Evolutionary conservation across 2,329 filamentous ascomycete genomes (phyloP).

Genomic region (Orbilia brochopaga): DNA sequence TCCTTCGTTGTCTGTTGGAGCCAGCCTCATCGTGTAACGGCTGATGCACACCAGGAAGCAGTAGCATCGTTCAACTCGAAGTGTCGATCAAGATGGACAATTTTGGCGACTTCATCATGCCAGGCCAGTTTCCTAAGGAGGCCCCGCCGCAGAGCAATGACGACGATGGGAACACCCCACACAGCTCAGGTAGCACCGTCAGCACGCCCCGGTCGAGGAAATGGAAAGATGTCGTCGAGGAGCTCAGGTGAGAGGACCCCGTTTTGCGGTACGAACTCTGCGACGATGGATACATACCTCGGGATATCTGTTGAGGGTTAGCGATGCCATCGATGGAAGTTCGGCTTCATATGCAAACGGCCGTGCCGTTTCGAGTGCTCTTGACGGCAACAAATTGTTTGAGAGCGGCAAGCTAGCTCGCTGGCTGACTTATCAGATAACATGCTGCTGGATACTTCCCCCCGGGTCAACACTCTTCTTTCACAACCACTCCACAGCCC

Average conservation of each 20-base stretch:
- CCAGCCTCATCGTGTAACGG: neutral
- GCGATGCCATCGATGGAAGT: neutral
- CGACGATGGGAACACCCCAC: neutral
- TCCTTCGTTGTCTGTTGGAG: neutral
- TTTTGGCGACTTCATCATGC: neutral
- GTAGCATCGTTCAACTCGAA: neutral
- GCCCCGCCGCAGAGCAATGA: neutral
- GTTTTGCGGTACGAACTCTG: neutral
- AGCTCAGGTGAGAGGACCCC: slow-evolving; percentile 1
- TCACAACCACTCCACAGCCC: neutral
- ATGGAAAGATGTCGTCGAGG: neutral
- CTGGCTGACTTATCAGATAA: neutral
- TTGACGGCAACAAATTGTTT: too few relatives aligned
- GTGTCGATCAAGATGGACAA: neutral
- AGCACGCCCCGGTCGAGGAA: neutral
- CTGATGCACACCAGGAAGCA: neutral
- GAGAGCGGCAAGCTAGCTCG: too few relatives aligned
- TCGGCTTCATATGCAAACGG: neutral
- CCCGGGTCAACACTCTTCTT: too few relatives aligned
- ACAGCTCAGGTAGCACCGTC: neutral
- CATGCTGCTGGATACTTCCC: neutral
- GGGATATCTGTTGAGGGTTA: neutral
- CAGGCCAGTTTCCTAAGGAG: neutral
- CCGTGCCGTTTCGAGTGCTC: too few relatives aligned
- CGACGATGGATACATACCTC: neutral